These are phyloP conservation scores for Fusarium sp. DNA, from an alignment of 2,329 filamentous ascomycete species.

Conservation along the genomic window DNA sequence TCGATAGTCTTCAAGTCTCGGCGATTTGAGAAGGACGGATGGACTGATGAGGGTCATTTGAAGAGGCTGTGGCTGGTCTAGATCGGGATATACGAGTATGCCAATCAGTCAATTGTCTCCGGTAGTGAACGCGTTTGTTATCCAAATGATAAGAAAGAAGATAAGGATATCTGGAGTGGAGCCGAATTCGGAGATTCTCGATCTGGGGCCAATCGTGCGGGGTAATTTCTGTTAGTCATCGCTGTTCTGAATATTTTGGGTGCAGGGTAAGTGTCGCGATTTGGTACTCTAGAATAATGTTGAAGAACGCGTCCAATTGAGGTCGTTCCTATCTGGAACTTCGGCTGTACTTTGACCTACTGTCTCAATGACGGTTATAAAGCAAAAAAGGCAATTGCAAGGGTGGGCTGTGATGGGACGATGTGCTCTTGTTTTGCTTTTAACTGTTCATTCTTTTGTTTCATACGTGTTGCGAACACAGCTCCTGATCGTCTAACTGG, in stretches of 20 bases:
- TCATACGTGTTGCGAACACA: too few species aligned
- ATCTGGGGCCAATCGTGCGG: conserved; percentile 34
- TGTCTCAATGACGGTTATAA: too few species aligned
- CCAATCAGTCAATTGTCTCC: too few species aligned
- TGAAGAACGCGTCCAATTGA: background rate
- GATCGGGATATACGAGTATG: background rate
- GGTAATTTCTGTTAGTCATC: conserved; percentile 45
- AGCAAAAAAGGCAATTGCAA: too few species aligned
- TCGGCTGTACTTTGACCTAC: too few species aligned
- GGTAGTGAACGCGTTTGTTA: background rate
- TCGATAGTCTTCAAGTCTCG: background rate
- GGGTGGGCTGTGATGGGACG: too few species aligned
- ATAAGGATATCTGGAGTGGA: conserved; percentile 7
- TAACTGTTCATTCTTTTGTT: too few species aligned
- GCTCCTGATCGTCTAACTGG: too few species aligned
- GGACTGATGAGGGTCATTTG: too few species aligned
- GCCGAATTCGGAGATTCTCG: background rate
- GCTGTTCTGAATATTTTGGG: accelerated
- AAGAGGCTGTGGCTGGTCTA: background rate
- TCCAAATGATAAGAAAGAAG: background rate
- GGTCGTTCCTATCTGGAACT: accelerated
- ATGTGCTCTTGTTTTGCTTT: too few species aligned
- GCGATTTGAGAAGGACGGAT: too few species aligned
- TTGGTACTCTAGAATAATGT: background rate
- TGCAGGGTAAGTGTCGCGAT: conserved; percentile 3